Conservation (phyloP, 257 asterid species). For the Nicotiana paniculata region DNA sequence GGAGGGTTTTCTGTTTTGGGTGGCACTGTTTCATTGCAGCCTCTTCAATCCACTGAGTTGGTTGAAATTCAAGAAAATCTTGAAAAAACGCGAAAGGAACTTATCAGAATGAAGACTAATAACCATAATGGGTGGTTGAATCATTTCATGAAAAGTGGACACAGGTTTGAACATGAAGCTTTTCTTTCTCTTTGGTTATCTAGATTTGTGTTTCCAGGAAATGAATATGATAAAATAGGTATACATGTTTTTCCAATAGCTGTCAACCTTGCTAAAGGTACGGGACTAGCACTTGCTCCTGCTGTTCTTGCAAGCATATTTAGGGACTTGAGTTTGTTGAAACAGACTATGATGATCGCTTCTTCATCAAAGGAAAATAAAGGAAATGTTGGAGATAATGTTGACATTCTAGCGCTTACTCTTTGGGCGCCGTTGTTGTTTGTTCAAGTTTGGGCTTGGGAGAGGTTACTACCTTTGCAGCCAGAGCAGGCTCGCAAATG, state of each 20-base stretch:
- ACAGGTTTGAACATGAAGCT: conserved; percentile 31
- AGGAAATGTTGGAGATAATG: background rate
- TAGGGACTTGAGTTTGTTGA: conserved; percentile 30
- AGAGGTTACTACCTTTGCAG: conserved; percentile 24
- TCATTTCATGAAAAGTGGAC: conserved; percentile 16
- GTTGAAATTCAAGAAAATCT: background rate
- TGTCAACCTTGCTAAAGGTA: conserved; percentile 27
- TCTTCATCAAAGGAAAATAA: background rate
- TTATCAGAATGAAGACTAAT: background rate
- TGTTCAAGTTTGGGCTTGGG: conserved; percentile 52
- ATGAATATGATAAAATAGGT: conserved; percentile 10
- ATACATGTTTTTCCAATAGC: conserved; percentile 22
- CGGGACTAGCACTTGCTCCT: conserved; percentile 34
- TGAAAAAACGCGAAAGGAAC: background rate
- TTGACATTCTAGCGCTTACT: conserved; percentile 3
- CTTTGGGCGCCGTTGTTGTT: conserved; percentile 27
- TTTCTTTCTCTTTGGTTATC: conserved; percentile 39
- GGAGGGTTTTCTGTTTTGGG: conserved; percentile 40
- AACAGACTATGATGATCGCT: conserved; percentile 14
- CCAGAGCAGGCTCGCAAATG: conserved; percentile 17
- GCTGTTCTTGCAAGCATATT: conserved; percentile 34
- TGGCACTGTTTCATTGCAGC: conserved; percentile 8
- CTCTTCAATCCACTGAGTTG: conserved; percentile 1
- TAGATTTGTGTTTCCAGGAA: conserved; percentile 31
- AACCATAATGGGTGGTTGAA: conserved; percentile 20